A percentile compares a stretch with the other conserved stretches of the same genome.
Evolutionary conservation across 306 rosid genomes (phyloP).

Genomic region (Luffa aegyptiaca): DNA sequence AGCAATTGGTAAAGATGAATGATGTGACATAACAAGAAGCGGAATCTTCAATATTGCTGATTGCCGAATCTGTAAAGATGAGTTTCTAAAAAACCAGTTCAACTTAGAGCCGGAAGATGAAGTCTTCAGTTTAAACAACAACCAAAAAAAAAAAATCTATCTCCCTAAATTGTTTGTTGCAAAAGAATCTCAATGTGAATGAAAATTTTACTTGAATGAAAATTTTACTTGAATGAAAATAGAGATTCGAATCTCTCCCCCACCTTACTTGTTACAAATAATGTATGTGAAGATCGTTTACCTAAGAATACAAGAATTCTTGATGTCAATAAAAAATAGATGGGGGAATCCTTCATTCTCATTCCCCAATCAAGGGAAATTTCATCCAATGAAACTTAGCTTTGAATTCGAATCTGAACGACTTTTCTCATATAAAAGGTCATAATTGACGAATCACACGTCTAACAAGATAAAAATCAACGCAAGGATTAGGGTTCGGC

Average conservation of each 20-base stretch:
- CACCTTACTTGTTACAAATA: too few relatives aligned
- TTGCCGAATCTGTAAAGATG: constrained; percentile 19
- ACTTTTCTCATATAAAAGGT: neutral
- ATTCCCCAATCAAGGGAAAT: neutral
- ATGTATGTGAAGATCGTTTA: neutral
- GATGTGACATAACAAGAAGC: constrained; percentile 49
- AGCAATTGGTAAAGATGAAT: constrained; percentile 43
- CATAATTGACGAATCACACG: neutral
- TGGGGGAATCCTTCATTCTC: neutral
- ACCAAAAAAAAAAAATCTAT: too few relatives aligned
- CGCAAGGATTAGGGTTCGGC: neutral
- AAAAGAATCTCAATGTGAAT: too few relatives aligned
- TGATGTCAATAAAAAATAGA: neutral
- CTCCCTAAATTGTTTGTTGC: too few relatives aligned
- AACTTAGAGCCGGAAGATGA: too few relatives aligned
- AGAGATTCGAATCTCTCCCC: too few relatives aligned
- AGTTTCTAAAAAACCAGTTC: too few relatives aligned
- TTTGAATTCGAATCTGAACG: neutral
- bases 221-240: too few relatives aligned
- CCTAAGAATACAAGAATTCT: neutral
- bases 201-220: too few relatives aligned
- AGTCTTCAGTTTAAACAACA: too few relatives aligned
- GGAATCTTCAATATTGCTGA: constrained; percentile 47
- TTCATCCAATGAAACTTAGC: neutral
- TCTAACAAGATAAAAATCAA: neutral